These are phyloP conservation scores for Rhododendron simsii DNA, from an alignment of 148 eudicot genomes.

Conservation along the genomic window DNA sequence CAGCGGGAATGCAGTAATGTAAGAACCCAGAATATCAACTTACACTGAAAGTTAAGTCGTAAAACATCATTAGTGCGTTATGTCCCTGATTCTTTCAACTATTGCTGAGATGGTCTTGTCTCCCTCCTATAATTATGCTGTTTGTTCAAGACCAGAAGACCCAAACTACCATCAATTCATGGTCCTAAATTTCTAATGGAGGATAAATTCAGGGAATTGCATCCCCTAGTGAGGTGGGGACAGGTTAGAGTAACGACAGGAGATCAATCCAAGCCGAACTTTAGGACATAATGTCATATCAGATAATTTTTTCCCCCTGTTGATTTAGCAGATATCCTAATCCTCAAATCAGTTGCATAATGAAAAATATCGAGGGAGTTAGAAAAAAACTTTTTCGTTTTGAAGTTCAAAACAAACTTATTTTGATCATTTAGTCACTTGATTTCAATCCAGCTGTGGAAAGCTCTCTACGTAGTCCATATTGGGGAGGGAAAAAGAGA, in stretches of 20 bases:
- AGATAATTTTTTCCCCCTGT: not conserved
- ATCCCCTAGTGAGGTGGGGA: not conserved
- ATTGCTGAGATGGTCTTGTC: not conserved
- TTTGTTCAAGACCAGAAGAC: not conserved
- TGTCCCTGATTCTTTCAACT: too few relatives aligned
- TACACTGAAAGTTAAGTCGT: too few relatives aligned
- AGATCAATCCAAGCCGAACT: not conserved
- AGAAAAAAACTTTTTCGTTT: too few relatives aligned
- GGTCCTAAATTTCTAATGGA: not conserved
- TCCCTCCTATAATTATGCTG: not conserved
- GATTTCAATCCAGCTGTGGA: too few relatives aligned
- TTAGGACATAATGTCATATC: too few relatives aligned
- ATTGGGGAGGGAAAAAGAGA: too few relatives aligned
- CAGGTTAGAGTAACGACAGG: not conserved
- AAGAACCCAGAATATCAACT: not conserved
- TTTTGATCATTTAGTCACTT: too few relatives aligned
- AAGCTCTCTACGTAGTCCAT: too few relatives aligned
- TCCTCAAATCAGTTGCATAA: not conserved
- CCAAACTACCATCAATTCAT: not conserved
- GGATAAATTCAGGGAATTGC: not conserved
- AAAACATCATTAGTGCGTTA: too few relatives aligned
- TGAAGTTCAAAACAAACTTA: too few relatives aligned
- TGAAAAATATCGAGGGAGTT: too few relatives aligned
- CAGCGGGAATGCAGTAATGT: not conserved
- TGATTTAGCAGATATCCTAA: not conserved